Conservation (phyloP, 306 rosid species). For the Geum urbanum region DNA sequence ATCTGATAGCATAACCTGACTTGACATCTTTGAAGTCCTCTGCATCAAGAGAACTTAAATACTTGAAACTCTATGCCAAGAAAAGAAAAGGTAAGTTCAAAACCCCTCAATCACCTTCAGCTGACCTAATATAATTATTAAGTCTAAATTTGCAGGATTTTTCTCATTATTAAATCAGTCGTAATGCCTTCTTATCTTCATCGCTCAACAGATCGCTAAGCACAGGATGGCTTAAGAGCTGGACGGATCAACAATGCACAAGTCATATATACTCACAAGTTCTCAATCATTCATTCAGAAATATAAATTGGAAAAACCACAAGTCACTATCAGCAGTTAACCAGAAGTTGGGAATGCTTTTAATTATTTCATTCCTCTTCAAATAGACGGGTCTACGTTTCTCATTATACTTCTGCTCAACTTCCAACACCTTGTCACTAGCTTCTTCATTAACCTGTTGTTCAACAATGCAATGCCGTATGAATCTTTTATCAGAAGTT, state of each 20-base stretch:
- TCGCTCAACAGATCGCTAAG: conserved; percentile 56
- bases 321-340: conserved; percentile 70
- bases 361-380: conserved; percentile 60
- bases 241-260: conserved; percentile 31
- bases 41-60: conserved; percentile 50
- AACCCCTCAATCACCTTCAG: conserved; percentile 9
- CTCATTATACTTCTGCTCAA: conserved; percentile 73
- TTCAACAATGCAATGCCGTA: conserved; percentile 16
- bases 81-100: conserved; percentile 14
- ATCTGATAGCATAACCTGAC: conserved; percentile 55
- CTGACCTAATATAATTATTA: conserved; percentile 5
- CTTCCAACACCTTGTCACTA: conserved; percentile 58
- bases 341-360: conserved; percentile 85
- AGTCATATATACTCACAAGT: conserved; percentile 9
- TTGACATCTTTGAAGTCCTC: conserved; percentile 60
- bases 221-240: conserved; percentile 90
- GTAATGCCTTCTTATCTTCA: conserved; percentile 61
- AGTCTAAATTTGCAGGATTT: not conserved
- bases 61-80: conserved; percentile 50
- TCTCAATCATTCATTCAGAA: not conserved
- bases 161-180: conserved; percentile 9
- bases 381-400: conserved; percentile 60
- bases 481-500: conserved; percentile 18
- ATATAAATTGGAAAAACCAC: not conserved
- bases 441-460: conserved; percentile 79